These are phyloP conservation scores for Claviceps purpurea DNA, from an alignment of 2,329 filamentous ascomycete species.

Conservation along the genomic window DNA sequence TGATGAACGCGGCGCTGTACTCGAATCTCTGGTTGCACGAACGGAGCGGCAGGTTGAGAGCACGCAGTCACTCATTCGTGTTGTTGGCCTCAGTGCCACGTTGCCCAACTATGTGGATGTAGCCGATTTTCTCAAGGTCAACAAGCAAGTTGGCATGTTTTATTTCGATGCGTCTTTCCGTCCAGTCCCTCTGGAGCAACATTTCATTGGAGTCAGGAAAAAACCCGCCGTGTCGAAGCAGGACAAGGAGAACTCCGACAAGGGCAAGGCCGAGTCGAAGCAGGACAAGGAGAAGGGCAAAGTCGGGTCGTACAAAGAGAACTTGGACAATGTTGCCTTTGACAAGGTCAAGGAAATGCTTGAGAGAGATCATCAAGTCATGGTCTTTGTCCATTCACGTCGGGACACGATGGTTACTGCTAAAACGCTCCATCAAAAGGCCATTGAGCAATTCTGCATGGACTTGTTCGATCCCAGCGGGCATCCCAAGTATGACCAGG, in stretches of 20 bases:
- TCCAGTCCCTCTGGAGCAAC: constrained; percentile 89
- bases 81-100: constrained; percentile 89
- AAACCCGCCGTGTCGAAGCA: constrained; percentile 37
- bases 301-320: constrained; percentile 69
- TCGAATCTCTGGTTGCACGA: constrained; percentile 89
- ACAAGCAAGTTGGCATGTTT: constrained; percentile 82
- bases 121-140: constrained; percentile 92
- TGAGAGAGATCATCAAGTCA: constrained; percentile 82
- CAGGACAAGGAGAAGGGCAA: constrained; percentile 47
- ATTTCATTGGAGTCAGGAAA: constrained; percentile 92
- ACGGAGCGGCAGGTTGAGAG: constrained; percentile 96
- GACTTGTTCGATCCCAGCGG: constrained; percentile 72
- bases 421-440: constrained; percentile 74
- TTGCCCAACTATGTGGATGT: constrained; percentile 95
- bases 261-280: constrained; percentile 73
- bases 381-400: constrained; percentile 97
- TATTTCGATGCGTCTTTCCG: constrained; percentile 96
- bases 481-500: constrained; percentile 69
- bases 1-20: constrained; percentile 87
- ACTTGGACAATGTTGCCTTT: constrained; percentile 75
- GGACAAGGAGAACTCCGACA: constrained; percentile 79
- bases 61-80: constrained; percentile 92
- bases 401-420: constrained; percentile 89
- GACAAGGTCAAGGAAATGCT: constrained; percentile 95
- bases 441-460: constrained; percentile 61